phyloP scores from a whole-genome alignment of 116 monocot species.

The Papilionanthe hybrid region DNA sequence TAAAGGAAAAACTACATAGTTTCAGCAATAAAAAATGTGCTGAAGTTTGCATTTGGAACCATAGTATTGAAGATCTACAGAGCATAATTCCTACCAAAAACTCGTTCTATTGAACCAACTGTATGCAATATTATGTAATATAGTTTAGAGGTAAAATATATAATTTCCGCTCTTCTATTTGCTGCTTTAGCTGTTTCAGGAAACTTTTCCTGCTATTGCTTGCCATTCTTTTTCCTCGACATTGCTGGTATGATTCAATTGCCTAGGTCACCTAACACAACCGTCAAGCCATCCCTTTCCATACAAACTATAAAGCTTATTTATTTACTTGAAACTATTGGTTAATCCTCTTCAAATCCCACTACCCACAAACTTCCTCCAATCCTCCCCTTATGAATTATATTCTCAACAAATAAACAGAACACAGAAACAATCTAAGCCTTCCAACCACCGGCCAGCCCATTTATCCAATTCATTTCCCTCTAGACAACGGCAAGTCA shows the following conservation, averaged over 20 bases:
- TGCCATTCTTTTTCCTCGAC: background rate
- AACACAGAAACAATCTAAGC: background rate
- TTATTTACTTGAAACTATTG: background rate
- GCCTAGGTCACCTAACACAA: background rate
- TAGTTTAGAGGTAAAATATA: background rate
- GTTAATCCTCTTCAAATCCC: background rate
- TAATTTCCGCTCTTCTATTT: background rate
- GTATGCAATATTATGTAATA: background rate
- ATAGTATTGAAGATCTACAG: no score
- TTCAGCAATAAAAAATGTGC: no score
- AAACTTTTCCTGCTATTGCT: background rate
- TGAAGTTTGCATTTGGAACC: no score
- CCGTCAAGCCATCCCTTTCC: background rate
- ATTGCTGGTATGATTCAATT: background rate
- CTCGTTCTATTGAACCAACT: background rate
- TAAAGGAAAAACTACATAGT: no score
- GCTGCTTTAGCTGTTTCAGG: background rate
- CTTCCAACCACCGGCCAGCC: background rate
- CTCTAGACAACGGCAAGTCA: background rate
- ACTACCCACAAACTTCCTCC: background rate
- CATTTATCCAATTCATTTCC: background rate
- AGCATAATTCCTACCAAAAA: background rate
- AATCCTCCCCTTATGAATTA: background rate
- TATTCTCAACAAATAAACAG: background rate
- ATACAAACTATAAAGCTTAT: background rate